These are phyloP conservation scores for Hansenula lynferdii DNA, from an alignment of 1,139 yeast genomes.

Conservation along the genomic window DNA sequence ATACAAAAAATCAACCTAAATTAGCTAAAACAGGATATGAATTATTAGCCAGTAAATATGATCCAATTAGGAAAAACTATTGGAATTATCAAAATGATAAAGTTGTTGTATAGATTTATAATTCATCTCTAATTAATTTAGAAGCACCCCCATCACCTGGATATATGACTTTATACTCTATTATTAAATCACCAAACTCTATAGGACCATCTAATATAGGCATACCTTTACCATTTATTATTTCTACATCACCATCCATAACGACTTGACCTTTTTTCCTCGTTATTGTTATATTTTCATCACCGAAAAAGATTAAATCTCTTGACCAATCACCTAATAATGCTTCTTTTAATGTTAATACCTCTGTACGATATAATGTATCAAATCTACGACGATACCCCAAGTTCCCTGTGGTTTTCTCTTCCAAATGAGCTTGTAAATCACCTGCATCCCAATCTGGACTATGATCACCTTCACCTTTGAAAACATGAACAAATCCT, in stretches of 20 bases:
- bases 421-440: conserved; percentile 53
- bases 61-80: conserved; percentile 63
- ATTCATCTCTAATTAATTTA: conserved; percentile 24
- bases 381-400: conserved; percentile 82
- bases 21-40: conserved; percentile 41
- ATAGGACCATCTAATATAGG: conserved; percentile 51
- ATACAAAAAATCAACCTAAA: conserved; percentile 25
- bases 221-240: conserved; percentile 77
- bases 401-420: conserved; percentile 51
- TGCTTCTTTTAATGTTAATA: conserved; percentile 68
- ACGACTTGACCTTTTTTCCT: conserved; percentile 51
- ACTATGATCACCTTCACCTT: conserved; percentile 78
- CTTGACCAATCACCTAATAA: conserved; percentile 76
- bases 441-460: conserved; percentile 87
- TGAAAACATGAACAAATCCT: conserved; percentile 50
- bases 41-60: conserved; percentile 46
- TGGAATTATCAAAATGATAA: conserved; percentile 41
- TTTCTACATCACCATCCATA: conserved; percentile 65
- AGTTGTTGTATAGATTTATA: conserved; percentile 11
- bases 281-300: conserved; percentile 40
- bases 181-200: conserved; percentile 69
- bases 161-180: conserved; percentile 60
- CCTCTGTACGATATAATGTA: conserved; percentile 78
- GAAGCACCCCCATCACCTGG: conserved; percentile 32
- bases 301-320: conserved; percentile 59